Evolutionary conservation across 2,329 filamentous ascomycete species (phyloP), one percentile per base, ranked within the genome.

Genomic region (Trichoderma hamatum): DNA sequence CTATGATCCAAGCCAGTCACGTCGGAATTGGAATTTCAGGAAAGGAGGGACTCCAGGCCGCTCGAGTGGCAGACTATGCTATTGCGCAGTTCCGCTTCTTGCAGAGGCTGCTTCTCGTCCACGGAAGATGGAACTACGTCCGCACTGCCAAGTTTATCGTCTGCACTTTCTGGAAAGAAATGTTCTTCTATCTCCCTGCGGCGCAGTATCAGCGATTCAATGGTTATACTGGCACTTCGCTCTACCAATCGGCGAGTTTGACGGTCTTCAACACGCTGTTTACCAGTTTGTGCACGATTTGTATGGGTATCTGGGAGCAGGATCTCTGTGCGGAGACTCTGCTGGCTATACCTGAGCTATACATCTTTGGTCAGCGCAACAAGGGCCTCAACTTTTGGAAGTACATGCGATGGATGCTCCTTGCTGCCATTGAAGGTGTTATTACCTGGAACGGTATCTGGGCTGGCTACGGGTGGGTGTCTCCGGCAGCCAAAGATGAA

Each of bases 201-300:
- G 93, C 94, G 1, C 83, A 94, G 39, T 97, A 92, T 75, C 93
- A 97, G 79, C 86, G 88, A 66, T 94, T 89, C 81, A 92, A 90
- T 43, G 94, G 94, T 10, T 97, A 96, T 77, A 96, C 92, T 0
- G 95, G 94, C 0, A 97, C 94, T 0, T 96, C 92, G 66, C 84
- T 98, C 24, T 97, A 97, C 82, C 94, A 98, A 78, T 88, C 88
- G 1, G 95, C 92, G 81, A 93, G 90, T 72, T 81, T 98, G 76
- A 96, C 92, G 58, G 93, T 97, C 77, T 95, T 97, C 82, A 98
- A 98, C 77, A 96, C 93, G 1, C 86, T 97, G 14, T 98, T 98
- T 79, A 97, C 95, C 0, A 96, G 92, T 69, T 83, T 97, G 2
- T 90, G 91, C 52, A 92, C 96, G 28, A 96, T 98, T 72, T 92